Percentiles rank a stretch among this genome's conserved stretches.
Conservation (phyloP, 208 protist genomes). For the Lotmaria passim region DNA sequence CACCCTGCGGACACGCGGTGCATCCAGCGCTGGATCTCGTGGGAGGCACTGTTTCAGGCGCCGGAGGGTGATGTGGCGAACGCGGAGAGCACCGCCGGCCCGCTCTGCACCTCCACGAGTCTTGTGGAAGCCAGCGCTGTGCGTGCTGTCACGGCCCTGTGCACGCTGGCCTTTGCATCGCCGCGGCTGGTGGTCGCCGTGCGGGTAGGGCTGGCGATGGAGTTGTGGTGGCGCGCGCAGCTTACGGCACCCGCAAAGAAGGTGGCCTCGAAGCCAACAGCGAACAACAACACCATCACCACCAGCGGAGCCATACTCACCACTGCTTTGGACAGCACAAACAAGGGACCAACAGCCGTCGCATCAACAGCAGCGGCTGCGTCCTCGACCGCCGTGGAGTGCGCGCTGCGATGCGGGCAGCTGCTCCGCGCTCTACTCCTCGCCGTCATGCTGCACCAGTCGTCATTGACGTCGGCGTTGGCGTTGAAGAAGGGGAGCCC, state of each 20-base stretch:
- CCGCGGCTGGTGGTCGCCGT: constrained; percentile 18
- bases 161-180: constrained; percentile 26
- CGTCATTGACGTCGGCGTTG: too few species aligned
- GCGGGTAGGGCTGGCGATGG: constrained; percentile 26
- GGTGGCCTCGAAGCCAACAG: background rate
- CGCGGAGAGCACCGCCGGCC: background rate
- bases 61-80: background rate
- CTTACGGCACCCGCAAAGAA: background rate
- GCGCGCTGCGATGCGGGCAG: constrained; percentile 11
- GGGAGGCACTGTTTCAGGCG: constrained; percentile 22
- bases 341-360: background rate
- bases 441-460: constrained; percentile 1
- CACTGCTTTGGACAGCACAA: background rate
- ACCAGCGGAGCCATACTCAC: too few species aligned
- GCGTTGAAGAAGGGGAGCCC: constrained; percentile 9
- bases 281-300: too few species aligned
- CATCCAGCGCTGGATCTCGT: constrained; percentile 26
- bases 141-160: constrained; percentile 22
- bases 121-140: constrained; percentile 2
- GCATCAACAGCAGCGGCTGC: background rate
- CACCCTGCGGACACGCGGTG: constrained; percentile 31
- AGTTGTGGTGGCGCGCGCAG: constrained; percentile 30
- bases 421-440: constrained; percentile 15
- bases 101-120: background rate
- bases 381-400: constrained; percentile 3